These are phyloP conservation scores for Selaginella tamariscina DNA, from an alignment of 75 land plant genomes.

Conservation along the genomic window DNA sequence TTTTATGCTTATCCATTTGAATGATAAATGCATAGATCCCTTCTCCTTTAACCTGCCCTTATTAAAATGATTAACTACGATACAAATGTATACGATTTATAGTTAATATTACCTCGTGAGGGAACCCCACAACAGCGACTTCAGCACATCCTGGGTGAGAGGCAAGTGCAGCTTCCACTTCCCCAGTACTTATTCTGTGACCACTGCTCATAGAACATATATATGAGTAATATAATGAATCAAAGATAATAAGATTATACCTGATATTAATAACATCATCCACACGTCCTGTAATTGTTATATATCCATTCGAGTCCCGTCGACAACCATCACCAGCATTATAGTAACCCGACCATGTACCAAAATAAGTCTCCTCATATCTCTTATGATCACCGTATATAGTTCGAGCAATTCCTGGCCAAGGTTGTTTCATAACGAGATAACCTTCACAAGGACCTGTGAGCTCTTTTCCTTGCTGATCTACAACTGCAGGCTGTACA, in stretches of 20 bases:
- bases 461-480: constrained; percentile 6
- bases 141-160: constrained; percentile 20
- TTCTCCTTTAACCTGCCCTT: constrained; percentile 24
- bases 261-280: constrained; percentile 12
- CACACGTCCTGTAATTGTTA: neutral
- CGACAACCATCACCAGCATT: constrained; percentile 30
- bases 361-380: constrained; percentile 7
- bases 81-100: neutral
- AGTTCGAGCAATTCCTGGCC: constrained; percentile 7
- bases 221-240: neutral
- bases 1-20: constrained; percentile 6
- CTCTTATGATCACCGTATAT: constrained; percentile 8
- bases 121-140: constrained; percentile 19
- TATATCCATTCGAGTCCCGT: neutral
- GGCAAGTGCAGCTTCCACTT: constrained; percentile 20
- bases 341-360: constrained; percentile 13
- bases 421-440: neutral
- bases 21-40: constrained; percentile 21
- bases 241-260: neutral
- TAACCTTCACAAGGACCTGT: neutral
- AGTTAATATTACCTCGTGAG: constrained; percentile 15
- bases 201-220: constrained; percentile 24
- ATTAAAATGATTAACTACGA: neutral
- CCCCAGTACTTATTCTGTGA: constrained; percentile 27
- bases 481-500: neutral